phyloP scores from a whole-genome alignment of 2,329 filamentous ascomycete species.

The Microdochium bolleyi region DNA sequence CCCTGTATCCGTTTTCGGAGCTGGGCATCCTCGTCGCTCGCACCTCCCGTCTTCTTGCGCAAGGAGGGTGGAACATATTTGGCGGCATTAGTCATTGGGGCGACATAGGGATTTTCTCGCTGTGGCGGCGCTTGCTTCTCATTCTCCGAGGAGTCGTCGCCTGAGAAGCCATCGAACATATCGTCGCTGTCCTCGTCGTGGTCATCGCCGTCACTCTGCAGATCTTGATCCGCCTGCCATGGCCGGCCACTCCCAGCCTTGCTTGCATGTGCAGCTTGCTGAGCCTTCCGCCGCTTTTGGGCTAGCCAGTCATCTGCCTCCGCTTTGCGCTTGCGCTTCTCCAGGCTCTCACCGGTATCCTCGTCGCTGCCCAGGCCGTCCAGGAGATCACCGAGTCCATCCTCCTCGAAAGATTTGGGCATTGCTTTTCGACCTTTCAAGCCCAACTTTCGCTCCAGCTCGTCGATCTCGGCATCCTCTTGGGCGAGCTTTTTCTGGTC shows the following conservation, averaged over 20 bases:
- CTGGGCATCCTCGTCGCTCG: slow-evolving; percentile 58
- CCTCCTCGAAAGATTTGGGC: slow-evolving; percentile 67
- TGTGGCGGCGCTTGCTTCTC: slow-evolving; percentile 30
- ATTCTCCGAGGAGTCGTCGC: slow-evolving; percentile 15
- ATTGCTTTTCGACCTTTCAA: slow-evolving; percentile 68
- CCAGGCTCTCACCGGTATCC: slow-evolving; percentile 37
- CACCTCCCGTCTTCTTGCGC: slow-evolving; percentile 53
- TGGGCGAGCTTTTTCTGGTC: slow-evolving; percentile 60
- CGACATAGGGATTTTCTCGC: slow-evolving; percentile 83
- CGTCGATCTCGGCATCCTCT: slow-evolving; percentile 84
- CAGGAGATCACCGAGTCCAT: slow-evolving; percentile 74
- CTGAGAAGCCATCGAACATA: slow-evolving; percentile 30
- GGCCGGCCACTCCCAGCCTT: slow-evolving; percentile 3
- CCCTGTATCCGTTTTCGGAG: slow-evolving; percentile 79
- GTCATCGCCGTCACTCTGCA: slow-evolving; percentile 24
- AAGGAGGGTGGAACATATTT: slow-evolving; percentile 92
- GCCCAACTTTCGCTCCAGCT: slow-evolving; percentile 80
- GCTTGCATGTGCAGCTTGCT: slow-evolving; percentile 7
- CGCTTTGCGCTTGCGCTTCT: slow-evolving; percentile 52
- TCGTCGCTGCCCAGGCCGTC: slow-evolving; percentile 54
- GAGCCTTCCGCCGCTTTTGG: slow-evolving; percentile 44
- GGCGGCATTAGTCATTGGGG: slow-evolving; percentile 49
- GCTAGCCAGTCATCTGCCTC: slow-evolving; percentile 55
- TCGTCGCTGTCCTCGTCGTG: slow-evolving; percentile 19
- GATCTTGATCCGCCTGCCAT: slow-evolving; percentile 1